Base-by-base conservation (phyloP, 2,329 filamentous ascomycete species). In the Aspergillus pseudoterreus region DNA sequence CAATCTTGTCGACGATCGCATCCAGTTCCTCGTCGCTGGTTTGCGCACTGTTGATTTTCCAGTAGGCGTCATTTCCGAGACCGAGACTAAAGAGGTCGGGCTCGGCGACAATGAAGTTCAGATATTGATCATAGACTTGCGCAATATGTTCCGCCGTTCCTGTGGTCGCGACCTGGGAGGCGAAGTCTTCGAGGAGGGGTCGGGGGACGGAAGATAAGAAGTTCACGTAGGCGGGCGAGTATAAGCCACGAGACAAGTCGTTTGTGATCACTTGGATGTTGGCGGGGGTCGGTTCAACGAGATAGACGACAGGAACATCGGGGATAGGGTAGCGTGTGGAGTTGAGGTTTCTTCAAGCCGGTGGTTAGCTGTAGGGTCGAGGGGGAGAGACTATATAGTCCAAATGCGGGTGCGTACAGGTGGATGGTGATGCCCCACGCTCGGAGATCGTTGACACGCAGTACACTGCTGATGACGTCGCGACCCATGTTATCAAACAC, bases 351-450 rank as follows among this genome's bases (percentile, higher is more conserved):
- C 89, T 90, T 48, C 17, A 41, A 43, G 32, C 19, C 33, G 19
- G 19, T 50, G 27, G 54, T 66, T 58, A 68, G 59, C 45, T 33
- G 39, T 38, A n/a, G 17, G 17, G n/a, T 12, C 12, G 6, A 24
- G 39, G 15, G 19, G 19, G 17, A 6, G 35, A 15, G 35, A n/a
- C 11, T 38, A 38, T 38, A 38, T n/a, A 38, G 14, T 38, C 39
- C 30, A 44, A 49, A 50, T 47, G 15, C 38, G 30, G 43, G 17
- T n/a, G 24, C 80, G 54, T 81, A 95, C 90, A 96, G 84, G 74
- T 96, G 90, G 80, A 96, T 94, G 36, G 91, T 97, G 49, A 97
- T 88, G n/a, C 95, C 94, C 83, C 94, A 91, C 55, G 87, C 83
- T 57, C 95, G 82, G 67, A 99, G 77, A 73, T 99, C 94, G 66